Conservation (phyloP, 1,139 yeast genomes). For the Candida neerlandica region DNA sequence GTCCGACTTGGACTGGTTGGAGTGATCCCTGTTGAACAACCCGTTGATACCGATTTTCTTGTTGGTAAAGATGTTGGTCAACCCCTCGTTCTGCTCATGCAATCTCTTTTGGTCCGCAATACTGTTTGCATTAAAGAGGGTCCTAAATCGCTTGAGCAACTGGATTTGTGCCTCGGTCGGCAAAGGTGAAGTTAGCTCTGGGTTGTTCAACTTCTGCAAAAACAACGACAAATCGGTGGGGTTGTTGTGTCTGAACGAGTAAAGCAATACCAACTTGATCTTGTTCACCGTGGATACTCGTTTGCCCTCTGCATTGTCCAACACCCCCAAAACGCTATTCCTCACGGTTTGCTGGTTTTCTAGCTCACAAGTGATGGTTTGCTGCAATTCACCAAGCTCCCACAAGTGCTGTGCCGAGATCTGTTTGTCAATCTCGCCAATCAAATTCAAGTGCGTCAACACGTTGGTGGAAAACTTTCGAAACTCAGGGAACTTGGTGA, state of each 20-base stretch:
- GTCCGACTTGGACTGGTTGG: slow-evolving; percentile 33
- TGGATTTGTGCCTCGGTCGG: slow-evolving; percentile 39
- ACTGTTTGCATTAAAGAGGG: slow-evolving; percentile 21
- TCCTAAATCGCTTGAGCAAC: slow-evolving; percentile 35
- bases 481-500: slow-evolving; percentile 92
- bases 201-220: slow-evolving; percentile 31
- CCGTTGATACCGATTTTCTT: slow-evolving; percentile 28
- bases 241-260: slow-evolving; percentile 62
- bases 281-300: slow-evolving; percentile 33
- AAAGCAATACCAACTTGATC: slow-evolving; percentile 63
- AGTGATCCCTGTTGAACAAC: slow-evolving; percentile 26
- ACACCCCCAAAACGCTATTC: slow-evolving; percentile 27
- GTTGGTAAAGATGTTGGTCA: slow-evolving; percentile 30
- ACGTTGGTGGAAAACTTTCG: slow-evolving; percentile 85
- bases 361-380: slow-evolving; percentile 69
- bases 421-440: slow-evolving; percentile 79
- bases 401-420: slow-evolving; percentile 64
- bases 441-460: slow-evolving; percentile 89
- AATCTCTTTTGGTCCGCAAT: slow-evolving; percentile 7
- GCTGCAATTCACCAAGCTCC: slow-evolving; percentile 90
- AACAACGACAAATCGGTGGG: slow-evolving; percentile 27
- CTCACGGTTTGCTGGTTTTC: slow-evolving; percentile 36
- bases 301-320: slow-evolving; percentile 22
- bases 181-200: slow-evolving; percentile 28
- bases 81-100: slow-evolving; percentile 21